Conservation (phyloP, 768 basidiomycete species). For the Sporobolomyces phaffii region DNA sequence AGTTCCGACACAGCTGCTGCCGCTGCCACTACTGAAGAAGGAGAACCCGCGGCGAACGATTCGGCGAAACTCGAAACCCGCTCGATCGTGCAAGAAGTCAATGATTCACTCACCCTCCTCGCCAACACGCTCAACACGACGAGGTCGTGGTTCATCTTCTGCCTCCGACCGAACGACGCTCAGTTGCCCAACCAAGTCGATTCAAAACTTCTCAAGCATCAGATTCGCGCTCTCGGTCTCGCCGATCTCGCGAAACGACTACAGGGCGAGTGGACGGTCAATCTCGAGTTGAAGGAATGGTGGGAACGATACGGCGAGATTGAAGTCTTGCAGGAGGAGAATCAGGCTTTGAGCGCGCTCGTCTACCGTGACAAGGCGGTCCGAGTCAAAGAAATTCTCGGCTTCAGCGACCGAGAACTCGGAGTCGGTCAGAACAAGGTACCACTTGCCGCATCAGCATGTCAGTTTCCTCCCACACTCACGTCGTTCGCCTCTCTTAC, state of each 20-base stretch:
- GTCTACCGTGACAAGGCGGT: constrained; percentile 40
- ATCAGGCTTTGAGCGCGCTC: constrained; percentile 17
- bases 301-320: constrained; percentile 73
- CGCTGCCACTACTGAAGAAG: constrained; percentile 51
- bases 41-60: constrained; percentile 46
- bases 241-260: constrained; percentile 65
- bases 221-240: constrained; percentile 74
- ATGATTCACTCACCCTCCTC: constrained; percentile 61
- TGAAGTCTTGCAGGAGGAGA: constrained; percentile 39
- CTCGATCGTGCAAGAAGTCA: constrained; percentile 45
- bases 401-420: constrained; percentile 63
- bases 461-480: not conserved
- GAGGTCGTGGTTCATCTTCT: constrained; percentile 72
- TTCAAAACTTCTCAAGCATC: constrained; percentile 82
- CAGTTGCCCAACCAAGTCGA: constrained; percentile 92
- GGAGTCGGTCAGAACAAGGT: constrained; percentile 82
- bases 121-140: constrained; percentile 51
- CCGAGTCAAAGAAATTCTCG: constrained; percentile 43
- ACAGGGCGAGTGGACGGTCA: constrained; percentile 55
- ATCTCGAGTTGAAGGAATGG: constrained; percentile 80
- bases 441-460: constrained; percentile 35
- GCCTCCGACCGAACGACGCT: constrained; percentile 89
- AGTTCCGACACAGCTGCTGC: not conserved
- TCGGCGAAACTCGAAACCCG: constrained; percentile 6
- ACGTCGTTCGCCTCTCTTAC: not conserved